Evolutionary conservation across 768 basidiomycete genomes (phyloP), one percentile per base, ranked within the genome.

Genomic region (Suillus ampliporus): DNA sequence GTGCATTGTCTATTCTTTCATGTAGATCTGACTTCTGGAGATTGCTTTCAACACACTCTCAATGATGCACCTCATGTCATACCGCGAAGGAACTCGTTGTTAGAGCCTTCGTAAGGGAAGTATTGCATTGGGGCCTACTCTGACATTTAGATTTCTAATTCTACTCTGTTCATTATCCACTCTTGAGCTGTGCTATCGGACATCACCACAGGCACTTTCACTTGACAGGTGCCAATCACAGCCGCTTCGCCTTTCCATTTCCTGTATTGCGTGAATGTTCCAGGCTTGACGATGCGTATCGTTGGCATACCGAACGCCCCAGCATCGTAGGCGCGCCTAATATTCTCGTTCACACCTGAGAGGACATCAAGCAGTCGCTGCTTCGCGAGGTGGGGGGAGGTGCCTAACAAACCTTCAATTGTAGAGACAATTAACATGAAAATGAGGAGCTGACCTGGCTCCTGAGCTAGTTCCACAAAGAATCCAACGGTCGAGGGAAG

Each of bases 151-250:
- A 69, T 28, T 38, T 63, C 68, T 10, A n/a, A 35, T 6, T 43
- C 34, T 3, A 64, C 68, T 50, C 57, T 64, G 14, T 57, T 46
- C 19, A 37, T 35, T 3, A 69, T 48, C 67, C 67, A 66, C 11
- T 64, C 64, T 6, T 38, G 48, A 19, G 56, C 37, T 19, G 54
- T 50, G 4, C 14, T 35, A 5, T 60, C 41, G 0, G n/a, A 35
- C 43, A 70, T 19, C 26, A 70, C 64, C 14, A 61, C 61, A 2
- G 65, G 65, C 5, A 65, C 62, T 51, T 68, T 71, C 37, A 66
- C 35, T 61, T 68, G 69, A 4, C 61, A 61, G 2, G 64, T 21
- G 26, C 64, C 60, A 21, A 58, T 50, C 19, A 56, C 57, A 52
- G 63, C 51, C 10, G 21, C 40, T 43, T 70, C 61, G 14, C 57